Percentiles rank a stretch among this genome's conserved stretches.
These are phyloP conservation scores for Heimioporus sp. DNA, from an alignment of 768 basidiomycete species.

Conservation along the genomic window DNA sequence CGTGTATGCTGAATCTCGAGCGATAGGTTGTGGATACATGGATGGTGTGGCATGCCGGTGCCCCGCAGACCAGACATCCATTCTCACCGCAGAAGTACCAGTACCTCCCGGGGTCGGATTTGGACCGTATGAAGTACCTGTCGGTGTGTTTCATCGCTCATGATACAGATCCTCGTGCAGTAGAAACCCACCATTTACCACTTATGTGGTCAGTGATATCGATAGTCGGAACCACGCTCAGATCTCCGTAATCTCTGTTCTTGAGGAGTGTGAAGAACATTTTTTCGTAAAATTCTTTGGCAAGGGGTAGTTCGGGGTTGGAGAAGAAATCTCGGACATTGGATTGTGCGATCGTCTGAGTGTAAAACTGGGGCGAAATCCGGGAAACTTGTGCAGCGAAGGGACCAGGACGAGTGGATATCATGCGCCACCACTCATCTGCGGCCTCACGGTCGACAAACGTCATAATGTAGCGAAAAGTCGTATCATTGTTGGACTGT, in stretches of 20 bases:
- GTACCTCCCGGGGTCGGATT: background rate
- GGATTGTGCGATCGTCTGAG: background rate
- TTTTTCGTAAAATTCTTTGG: background rate
- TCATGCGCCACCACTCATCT: conserved; percentile 26
- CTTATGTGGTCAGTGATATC: conserved; percentile 3
- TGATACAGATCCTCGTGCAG: too few species aligned
- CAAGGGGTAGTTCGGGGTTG: background rate
- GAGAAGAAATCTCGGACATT: background rate
- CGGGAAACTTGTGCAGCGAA: conserved; percentile 1
- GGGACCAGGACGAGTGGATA: conserved; percentile 15
- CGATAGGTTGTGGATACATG: background rate
- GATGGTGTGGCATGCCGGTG: background rate
- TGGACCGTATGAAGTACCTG: background rate
- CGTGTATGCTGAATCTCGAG: background rate
- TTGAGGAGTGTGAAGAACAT: conserved; percentile 1
- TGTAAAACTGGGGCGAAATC: conserved; percentile 3
- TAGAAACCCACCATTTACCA: background rate
- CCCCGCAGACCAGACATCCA: background rate
- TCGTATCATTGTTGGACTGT: background rate
- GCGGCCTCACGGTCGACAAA: conserved; percentile 22
- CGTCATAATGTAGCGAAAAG: conserved; percentile 11
- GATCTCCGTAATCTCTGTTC: background rate
- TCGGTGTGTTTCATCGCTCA: too few species aligned
- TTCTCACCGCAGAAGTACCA: background rate
- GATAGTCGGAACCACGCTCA: background rate